A percentile compares a stretch with the other conserved stretches of the same genome.
These are phyloP conservation scores for Neurospora intermedia DNA, from an alignment of 495 filamentous ascomycete species.

Conservation along the genomic window DNA sequence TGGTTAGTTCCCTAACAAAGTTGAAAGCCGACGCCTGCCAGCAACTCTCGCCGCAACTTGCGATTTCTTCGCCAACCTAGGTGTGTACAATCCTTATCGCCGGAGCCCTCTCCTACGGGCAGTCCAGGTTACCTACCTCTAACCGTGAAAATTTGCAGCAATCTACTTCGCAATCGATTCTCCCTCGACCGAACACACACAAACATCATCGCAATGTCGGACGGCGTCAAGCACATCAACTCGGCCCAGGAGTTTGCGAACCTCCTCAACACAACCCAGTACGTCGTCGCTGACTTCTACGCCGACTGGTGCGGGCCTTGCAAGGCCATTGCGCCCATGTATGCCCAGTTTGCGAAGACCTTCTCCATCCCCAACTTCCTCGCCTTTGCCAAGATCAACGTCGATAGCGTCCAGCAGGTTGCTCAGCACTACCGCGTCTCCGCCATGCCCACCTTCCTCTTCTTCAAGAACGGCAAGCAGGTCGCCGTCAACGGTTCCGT, in stretches of 20 bases:
- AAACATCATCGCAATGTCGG: slow-evolving; percentile 11
- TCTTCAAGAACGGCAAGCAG: slow-evolving; percentile 68
- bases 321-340: slow-evolving; percentile 53
- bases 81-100: not conserved
- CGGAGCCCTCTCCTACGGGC: not conserved
- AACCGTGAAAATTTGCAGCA: not conserved
- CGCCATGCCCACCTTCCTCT: slow-evolving; percentile 79
- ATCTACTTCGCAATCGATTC: not conserved
- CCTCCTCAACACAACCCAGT: slow-evolving; percentile 30
- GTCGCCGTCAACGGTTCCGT: slow-evolving; percentile 53
- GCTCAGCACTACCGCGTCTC: slow-evolving; percentile 38
- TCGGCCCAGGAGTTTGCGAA: slow-evolving; percentile 27
- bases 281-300: slow-evolving; percentile 44
- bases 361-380: slow-evolving; percentile 38
- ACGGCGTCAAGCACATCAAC: slow-evolving; percentile 22
- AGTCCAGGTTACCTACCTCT: too few species aligned
- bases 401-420: slow-evolving; percentile 41
- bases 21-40: not conserved
- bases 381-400: slow-evolving; percentile 50
- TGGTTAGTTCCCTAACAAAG: too few species aligned
- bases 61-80: not conserved
- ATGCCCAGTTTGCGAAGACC: slow-evolving; percentile 38
- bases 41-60: not conserved
- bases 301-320: slow-evolving; percentile 62
- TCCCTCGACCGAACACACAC: not conserved